These are phyloP conservation scores for Hemileia vastatrix DNA, from an alignment of 1,284 basidiomycete species.

Conservation along the genomic window DNA sequence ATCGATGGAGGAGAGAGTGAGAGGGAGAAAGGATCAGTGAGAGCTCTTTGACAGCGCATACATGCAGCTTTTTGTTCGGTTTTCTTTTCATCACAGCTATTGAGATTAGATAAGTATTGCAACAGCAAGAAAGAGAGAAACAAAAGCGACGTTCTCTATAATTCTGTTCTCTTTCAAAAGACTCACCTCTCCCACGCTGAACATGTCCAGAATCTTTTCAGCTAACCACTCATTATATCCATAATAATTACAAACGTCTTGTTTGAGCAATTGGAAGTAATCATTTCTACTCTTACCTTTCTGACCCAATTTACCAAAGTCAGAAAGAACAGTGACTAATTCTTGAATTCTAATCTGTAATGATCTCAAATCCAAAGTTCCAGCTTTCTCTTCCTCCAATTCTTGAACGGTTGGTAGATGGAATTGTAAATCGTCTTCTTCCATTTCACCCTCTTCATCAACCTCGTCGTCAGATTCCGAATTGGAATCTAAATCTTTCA, in stretches of 20 bases:
- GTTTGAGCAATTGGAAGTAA: conserved; percentile 74
- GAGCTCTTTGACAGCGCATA: not conserved
- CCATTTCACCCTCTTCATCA: conserved; percentile 48
- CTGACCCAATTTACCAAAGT: conserved; percentile 59
- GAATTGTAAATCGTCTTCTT: conserved; percentile 55
- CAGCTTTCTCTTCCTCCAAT: conserved; percentile 66
- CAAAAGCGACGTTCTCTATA: too few species aligned
- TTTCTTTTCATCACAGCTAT: too few species aligned
- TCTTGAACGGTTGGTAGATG: conserved; percentile 72
- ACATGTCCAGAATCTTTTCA: conserved; percentile 87
- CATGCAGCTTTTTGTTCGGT: too few species aligned
- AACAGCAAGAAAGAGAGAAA: too few species aligned
- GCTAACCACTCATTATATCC: conserved; percentile 94
- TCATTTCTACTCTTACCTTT: conserved; percentile 71
- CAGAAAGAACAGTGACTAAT: conserved; percentile 67
- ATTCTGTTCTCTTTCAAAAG: not conserved
- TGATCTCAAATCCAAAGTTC: conserved; percentile 62
- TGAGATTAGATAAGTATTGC: too few species aligned
- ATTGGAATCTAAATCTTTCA: conserved; percentile 29
- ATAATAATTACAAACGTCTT: conserved; percentile 86
- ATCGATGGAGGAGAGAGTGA: not conserved
- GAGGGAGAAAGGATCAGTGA: not conserved
- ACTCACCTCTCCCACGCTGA: conserved; percentile 75
- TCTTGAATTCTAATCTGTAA: conserved; percentile 82
- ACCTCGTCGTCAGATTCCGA: conserved; percentile 30